Conservation (phyloP, 78 protist genomes). For the Dictyostelium discoideum region DNA sequence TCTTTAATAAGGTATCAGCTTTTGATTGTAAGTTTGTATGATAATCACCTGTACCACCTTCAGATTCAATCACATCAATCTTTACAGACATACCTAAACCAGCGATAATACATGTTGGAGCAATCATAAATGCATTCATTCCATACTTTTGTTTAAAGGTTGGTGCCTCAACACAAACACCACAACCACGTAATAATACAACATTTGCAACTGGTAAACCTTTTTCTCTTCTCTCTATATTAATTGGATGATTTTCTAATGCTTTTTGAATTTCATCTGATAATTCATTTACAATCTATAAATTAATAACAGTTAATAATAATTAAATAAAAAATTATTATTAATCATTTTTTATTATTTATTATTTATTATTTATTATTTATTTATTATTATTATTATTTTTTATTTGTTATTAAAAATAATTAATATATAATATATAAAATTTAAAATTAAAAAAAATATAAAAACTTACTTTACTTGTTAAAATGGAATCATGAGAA, state of each 20-base stretch:
- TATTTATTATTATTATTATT: no score
- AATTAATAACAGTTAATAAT: neutral
- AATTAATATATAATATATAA: no score
- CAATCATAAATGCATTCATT: constrained; percentile 88
- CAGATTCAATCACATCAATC: constrained; percentile 60
- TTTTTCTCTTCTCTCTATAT: constrained; percentile 73
- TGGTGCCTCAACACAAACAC: constrained; percentile 83
- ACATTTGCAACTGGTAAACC: constrained; percentile 84
- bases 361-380: neutral
- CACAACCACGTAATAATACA: constrained; percentile 93
- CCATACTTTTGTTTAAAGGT: constrained; percentile 69
- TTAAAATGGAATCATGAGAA: constrained; percentile 44
- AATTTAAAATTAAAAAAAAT: neutral
- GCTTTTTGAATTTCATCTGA: constrained; percentile 70
- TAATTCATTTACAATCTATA: constrained; percentile 77
- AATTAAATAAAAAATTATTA: no score
- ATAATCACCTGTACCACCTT: constrained; percentile 93
- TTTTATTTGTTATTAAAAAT: no score
- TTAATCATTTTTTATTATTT: no score
- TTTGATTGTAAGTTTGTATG: constrained; percentile 86
- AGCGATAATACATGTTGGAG: constrained; percentile 93
- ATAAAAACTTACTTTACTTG: neutral
- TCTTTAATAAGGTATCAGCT: constrained; percentile 42
- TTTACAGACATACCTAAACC: constrained; percentile 90
- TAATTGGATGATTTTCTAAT: constrained; percentile 85